These are phyloP conservation scores for Paracamarosporium sp. DNA, from an alignment of 2,329 filamentous ascomycete genomes.

Conservation along the genomic window DNA sequence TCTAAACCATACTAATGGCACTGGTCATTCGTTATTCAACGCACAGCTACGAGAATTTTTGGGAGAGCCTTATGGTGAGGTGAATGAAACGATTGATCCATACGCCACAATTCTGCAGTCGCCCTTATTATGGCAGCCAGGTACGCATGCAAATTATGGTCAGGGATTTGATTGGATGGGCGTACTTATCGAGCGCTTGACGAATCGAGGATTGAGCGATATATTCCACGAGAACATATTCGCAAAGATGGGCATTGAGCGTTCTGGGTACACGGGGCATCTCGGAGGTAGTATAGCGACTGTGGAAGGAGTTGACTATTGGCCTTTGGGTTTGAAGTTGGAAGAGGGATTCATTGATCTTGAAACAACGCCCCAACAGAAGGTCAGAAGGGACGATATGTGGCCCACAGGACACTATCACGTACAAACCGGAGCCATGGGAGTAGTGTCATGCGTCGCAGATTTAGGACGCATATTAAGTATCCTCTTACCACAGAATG, in stretches of 20 bases:
- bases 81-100: not conserved
- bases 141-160: not conserved
- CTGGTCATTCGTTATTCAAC: constrained; percentile 52
- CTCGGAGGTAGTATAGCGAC: not conserved
- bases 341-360: not conserved
- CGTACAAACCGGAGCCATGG: constrained; percentile 22
- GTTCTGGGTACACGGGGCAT: not conserved
- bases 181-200: constrained; percentile 51
- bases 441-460: constrained; percentile 20
- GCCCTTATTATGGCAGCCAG: not conserved
- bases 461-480: constrained; percentile 20
- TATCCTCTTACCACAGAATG: constrained; percentile 6
- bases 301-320: not conserved
- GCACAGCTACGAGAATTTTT: constrained; percentile 39
- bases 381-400: not conserved
- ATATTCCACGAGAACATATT: constrained; percentile 16
- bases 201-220: constrained; percentile 42
- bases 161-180: constrained; percentile 56
- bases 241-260: not conserved
- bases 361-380: not conserved
- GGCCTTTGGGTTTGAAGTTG: not conserved
- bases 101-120: not conserved
- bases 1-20: constrained; percentile 39
- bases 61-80: not conserved
- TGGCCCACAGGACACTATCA: constrained; percentile 16